phyloP scores from a whole-genome alignment of 768 basidiomycete species.

The Suillus lakei region DNA sequence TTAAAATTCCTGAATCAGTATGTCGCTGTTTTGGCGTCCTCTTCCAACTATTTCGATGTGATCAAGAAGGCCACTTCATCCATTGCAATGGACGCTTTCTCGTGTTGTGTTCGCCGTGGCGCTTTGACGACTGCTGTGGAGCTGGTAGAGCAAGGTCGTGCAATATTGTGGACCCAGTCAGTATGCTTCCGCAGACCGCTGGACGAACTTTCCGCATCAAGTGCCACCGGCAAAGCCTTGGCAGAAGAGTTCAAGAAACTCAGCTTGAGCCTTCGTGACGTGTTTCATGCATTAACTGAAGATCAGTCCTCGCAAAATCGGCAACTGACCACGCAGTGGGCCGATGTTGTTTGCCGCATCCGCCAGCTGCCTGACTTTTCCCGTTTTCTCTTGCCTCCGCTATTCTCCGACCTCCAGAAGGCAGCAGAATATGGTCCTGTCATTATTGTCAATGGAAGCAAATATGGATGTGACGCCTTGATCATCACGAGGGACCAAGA shows the following conservation, averaged over 20 bases:
- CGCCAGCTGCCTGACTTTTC: conserved; percentile 18
- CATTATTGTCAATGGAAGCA: conserved; percentile 20
- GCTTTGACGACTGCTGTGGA: conserved; percentile 23
- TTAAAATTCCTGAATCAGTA: conserved; percentile 29
- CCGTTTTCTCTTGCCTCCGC: conserved; percentile 19
- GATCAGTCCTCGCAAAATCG: conserved; percentile 14
- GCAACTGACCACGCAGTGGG: conserved; percentile 13
- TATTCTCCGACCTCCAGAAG: conserved; percentile 14
- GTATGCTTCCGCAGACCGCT: conserved; percentile 28
- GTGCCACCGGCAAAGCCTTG: background rate
- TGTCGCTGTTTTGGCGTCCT: conserved; percentile 18
- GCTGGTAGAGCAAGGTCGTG: conserved; percentile 35
- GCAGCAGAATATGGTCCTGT: conserved; percentile 25
- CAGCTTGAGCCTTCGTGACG: conserved; percentile 10
- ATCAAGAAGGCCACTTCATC: background rate
- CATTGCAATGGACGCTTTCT: conserved; percentile 8
- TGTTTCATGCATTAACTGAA: background rate
- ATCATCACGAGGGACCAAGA: conserved; percentile 4
- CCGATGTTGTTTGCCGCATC: conserved; percentile 11
- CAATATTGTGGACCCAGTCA: conserved; percentile 33
- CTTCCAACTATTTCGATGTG: conserved; percentile 15
- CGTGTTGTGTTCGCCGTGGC: conserved; percentile 15
- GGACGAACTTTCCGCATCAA: conserved; percentile 21
- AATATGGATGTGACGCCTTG: conserved; percentile 19
- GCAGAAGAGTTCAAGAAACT: conserved; percentile 13